phyloP scores from a whole-genome alignment of 306 rosid species.

The Rubus parviflorus region DNA sequence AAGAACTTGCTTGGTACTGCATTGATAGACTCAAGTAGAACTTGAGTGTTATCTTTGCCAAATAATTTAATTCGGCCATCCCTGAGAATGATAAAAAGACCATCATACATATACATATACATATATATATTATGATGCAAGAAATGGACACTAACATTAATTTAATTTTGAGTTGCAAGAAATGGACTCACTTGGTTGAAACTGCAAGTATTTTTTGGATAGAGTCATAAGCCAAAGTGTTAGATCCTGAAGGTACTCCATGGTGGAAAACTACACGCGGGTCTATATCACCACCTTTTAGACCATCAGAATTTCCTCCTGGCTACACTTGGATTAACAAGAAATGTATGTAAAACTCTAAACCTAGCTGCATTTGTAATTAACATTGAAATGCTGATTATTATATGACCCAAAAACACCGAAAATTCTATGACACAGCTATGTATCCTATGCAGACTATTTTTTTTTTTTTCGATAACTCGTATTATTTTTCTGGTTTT shows the following conservation, averaged over 20 bases:
- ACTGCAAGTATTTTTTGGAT: slow-evolving; percentile 68
- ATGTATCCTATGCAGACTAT: no score
- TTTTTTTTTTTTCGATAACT: no score
- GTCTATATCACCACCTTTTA: slow-evolving; percentile 56
- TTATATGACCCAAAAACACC: background rate
- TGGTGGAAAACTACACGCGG: slow-evolving; percentile 59
- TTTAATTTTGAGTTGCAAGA: background rate
- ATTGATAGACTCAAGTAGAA: slow-evolving; percentile 62
- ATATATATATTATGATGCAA: background rate
- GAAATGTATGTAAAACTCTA: background rate
- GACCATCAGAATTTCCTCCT: slow-evolving; percentile 37
- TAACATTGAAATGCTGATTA: background rate
- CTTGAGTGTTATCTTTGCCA: slow-evolving; percentile 73
- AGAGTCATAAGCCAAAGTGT: slow-evolving; percentile 60
- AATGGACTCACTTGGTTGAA: slow-evolving; percentile 63
- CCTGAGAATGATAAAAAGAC: slow-evolving; percentile 31
- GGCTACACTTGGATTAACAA: slow-evolving; percentile 36
- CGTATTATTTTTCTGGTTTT: background rate
- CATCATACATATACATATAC: background rate
- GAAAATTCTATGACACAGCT: no score
- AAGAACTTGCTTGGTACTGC: slow-evolving; percentile 70
- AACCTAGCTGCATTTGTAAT: slow-evolving; percentile 3
- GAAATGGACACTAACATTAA: background rate
- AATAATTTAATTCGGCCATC: slow-evolving; percentile 82
- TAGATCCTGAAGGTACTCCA: slow-evolving; percentile 65